These are phyloP conservation scores for Paraphaeosphaeria sporulosa DNA, from an alignment of 2,329 filamentous ascomycete species.

Conservation along the genomic window DNA sequence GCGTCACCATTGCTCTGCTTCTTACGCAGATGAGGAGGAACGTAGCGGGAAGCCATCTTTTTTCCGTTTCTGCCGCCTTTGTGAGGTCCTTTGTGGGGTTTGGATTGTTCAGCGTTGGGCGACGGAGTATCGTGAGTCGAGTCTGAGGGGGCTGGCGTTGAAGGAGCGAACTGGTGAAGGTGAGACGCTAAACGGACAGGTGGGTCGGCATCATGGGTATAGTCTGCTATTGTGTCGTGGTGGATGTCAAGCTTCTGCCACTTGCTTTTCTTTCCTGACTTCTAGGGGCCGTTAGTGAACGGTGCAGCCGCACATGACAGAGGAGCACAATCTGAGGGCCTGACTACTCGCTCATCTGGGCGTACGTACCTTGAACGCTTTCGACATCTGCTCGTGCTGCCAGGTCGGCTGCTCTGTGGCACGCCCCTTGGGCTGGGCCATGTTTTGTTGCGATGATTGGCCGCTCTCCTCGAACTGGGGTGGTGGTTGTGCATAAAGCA, in stretches of 20 bases:
- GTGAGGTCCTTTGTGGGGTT: background rate
- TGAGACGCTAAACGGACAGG: slow-evolving; percentile 7
- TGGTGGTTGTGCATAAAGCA: background rate
- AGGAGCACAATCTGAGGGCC: background rate
- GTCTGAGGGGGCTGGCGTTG: slow-evolving; percentile 1
- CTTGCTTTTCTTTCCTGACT: slow-evolving; percentile 10
- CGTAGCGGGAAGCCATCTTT: slow-evolving; percentile 21
- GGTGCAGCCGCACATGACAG: background rate
- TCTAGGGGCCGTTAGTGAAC: slow-evolving; percentile 19
- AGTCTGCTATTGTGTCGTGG: background rate
- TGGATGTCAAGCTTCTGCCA: slow-evolving; percentile 15
- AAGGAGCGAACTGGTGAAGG: slow-evolving; percentile 11
- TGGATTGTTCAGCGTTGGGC: background rate
- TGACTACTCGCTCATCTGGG: slow-evolving; percentile 1
- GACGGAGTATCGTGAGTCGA: background rate
- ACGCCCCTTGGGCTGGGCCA: background rate
- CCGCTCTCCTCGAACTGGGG: background rate
- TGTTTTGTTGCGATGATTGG: background rate
- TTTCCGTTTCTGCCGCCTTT: background rate
- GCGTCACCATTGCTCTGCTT: background rate
- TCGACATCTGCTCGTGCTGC: slow-evolving; percentile 29
- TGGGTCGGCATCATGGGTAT: slow-evolving; percentile 5
- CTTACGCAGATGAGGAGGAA: slow-evolving; percentile 38
- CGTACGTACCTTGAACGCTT: slow-evolving; percentile 24
- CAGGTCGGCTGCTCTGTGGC: slow-evolving; percentile 21